phyloP scores from a whole-genome alignment of 1,284 basidiomycete genomes.

The Cystobasidiaceae sp. region DNA sequence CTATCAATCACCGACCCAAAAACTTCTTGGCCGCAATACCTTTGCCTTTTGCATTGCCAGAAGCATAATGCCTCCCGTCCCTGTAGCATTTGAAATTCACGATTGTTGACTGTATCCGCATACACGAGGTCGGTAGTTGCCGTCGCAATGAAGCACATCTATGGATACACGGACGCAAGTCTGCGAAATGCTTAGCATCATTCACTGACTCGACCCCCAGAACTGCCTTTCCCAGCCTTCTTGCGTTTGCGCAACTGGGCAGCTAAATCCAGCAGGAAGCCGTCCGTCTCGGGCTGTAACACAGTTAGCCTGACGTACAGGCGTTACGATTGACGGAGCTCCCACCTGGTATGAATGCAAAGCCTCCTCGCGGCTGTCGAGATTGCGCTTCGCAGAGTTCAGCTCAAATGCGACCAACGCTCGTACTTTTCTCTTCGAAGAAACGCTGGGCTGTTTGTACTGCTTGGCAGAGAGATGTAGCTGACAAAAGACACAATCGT shows the following conservation, averaged over 20 bases:
- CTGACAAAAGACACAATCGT: background rate
- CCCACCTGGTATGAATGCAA: constrained; percentile 6
- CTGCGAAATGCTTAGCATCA: no score
- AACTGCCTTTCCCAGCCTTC: background rate
- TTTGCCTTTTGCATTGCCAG: no score
- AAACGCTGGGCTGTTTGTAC: background rate
- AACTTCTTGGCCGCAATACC: background rate
- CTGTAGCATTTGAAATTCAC: no score
- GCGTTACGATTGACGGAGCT: background rate
- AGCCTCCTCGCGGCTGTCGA: constrained; percentile 3
- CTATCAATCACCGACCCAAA: background rate
- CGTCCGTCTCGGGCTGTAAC: constrained; percentile 3
- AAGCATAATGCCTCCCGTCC: no score
- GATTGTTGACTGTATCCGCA: no score
- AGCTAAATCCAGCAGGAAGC: constrained; percentile 4
- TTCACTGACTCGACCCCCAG: background rate
- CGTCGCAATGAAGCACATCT: no score
- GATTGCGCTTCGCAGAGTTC: background rate
- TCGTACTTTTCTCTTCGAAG: background rate
- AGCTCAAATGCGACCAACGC: background rate
- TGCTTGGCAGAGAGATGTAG: constrained; percentile 5
- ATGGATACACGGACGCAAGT: no score
- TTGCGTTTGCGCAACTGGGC: background rate
- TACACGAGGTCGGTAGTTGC: no score
- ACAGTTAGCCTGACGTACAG: background rate